Percentiles rank a stretch among this genome's conserved stretches.
Conservation (phyloP, 768 basidiomycete genomes). For the Dioszegia aurantiaca region DNA sequence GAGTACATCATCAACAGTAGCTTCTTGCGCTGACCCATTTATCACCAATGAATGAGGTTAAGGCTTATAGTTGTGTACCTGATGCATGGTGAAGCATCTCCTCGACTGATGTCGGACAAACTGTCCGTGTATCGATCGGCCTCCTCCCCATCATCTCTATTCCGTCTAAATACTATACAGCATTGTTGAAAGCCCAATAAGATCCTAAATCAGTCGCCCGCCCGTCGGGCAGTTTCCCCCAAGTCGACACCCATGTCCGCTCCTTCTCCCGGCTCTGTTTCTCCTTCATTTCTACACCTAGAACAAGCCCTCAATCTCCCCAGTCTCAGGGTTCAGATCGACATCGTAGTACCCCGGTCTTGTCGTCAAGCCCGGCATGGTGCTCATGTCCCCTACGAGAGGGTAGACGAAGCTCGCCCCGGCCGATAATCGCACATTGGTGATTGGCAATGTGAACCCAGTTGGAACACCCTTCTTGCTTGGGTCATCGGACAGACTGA, state of each 20-base stretch:
- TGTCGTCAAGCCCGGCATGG: conserved; percentile 93
- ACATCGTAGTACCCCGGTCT: conserved; percentile 65
- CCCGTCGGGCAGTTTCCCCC: not conserved
- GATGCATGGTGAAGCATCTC: conserved; percentile 2
- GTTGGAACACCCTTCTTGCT: conserved; percentile 84
- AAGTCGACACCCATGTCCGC: not conserved
- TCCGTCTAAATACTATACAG: not conserved
- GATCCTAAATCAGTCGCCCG: not conserved
- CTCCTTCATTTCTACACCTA: conserved; percentile 49
- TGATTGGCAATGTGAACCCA: conserved; percentile 90
- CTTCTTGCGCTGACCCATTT: no score
- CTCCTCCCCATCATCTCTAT: not conserved
- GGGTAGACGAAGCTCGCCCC: conserved; percentile 97
- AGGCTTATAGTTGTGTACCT: not conserved
- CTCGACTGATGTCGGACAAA: no score
- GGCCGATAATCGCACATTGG: conserved; percentile 79
- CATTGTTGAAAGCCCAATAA: not conserved
- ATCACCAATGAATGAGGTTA: not conserved
- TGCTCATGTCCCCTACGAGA: conserved; percentile 81
- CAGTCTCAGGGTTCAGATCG: conserved; percentile 59
- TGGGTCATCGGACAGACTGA: conserved; percentile 94
- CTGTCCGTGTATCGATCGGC: no score
- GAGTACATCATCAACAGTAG: no score
- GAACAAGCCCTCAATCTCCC: conserved; percentile 82
- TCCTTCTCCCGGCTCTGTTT: not conserved